phyloP scores from a whole-genome alignment of 805 yeast genomes.

The Debaryomyces maramus region DNA sequence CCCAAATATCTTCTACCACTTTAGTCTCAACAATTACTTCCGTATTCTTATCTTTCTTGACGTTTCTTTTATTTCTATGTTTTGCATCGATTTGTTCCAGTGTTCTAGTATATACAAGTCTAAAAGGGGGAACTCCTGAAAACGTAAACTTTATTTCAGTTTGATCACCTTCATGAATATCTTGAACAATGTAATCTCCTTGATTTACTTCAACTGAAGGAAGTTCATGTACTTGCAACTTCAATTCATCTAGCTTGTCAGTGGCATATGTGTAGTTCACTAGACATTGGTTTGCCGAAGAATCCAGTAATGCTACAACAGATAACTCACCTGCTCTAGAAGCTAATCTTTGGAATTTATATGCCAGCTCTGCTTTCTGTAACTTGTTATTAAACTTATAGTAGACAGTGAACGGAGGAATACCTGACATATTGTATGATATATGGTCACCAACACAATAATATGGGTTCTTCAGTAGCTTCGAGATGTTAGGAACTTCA shows the following conservation, averaged over 20 bases:
- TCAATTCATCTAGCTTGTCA: conserved; percentile 31
- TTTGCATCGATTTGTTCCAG: conserved; percentile 32
- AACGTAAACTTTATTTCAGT: conserved; percentile 83
- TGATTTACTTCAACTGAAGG: conserved; percentile 81
- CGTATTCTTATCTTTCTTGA: conserved; percentile 23
- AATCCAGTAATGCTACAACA: conserved; percentile 69
- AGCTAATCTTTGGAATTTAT: conserved; percentile 64
- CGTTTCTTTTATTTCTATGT: conserved; percentile 13
- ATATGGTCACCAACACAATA: conserved; percentile 94
- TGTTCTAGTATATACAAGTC: conserved; percentile 79
- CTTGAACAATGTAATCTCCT: conserved; percentile 73
- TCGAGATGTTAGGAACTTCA: conserved; percentile 69
- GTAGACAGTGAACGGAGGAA: conserved; percentile 73
- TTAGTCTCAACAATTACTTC: conserved; percentile 46
- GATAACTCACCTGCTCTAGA: conserved; percentile 76
- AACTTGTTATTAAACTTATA: conserved; percentile 68
- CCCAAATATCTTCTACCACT: conserved; percentile 70
- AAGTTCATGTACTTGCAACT: conserved; percentile 43
- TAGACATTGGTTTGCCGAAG: conserved; percentile 67
- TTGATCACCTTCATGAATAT: conserved; percentile 92
- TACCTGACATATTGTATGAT: conserved; percentile 71
- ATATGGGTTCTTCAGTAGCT: conserved; percentile 32
- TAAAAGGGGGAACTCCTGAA: conserved; percentile 88
- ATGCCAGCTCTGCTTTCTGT: conserved; percentile 55
- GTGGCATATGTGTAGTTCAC: conserved; percentile 52